These are phyloP conservation scores for Ocimum tenuiflorum DNA, from an alignment of 257 asterid genomes.

Conservation along the genomic window DNA sequence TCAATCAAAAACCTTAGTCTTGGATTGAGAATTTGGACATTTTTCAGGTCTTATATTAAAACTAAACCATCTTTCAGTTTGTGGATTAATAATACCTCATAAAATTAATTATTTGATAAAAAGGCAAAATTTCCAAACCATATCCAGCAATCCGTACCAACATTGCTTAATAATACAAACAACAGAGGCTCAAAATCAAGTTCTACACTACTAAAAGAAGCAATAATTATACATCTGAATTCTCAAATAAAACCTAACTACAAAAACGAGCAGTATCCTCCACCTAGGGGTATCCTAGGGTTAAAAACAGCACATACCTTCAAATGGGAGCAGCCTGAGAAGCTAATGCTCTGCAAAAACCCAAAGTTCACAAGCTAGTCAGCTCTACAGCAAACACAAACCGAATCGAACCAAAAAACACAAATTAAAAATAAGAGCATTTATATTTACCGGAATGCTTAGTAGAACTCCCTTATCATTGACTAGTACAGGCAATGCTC, in stretches of 20 bases:
- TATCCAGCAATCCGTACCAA: no score
- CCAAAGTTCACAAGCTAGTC: background rate
- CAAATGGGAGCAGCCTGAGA: slow-evolving; percentile 55
- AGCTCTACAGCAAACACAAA: background rate
- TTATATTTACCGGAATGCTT: slow-evolving; percentile 56
- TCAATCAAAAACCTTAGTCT: no score
- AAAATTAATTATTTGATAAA: no score
- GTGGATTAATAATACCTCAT: no score
- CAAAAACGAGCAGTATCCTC: slow-evolving; percentile 58
- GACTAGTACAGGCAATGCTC: slow-evolving; percentile 72
- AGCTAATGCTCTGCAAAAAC: slow-evolving; percentile 54
- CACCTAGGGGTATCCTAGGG: slow-evolving; percentile 70
- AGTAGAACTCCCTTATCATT: slow-evolving; percentile 54
- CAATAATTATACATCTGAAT: no score
- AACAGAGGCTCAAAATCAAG: no score
- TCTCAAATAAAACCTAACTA: background rate
- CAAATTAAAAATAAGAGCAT: slow-evolving; percentile 1
- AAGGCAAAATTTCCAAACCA: no score
- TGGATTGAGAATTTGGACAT: no score
- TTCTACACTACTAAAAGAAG: no score
- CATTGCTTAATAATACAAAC: no score
- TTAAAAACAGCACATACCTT: slow-evolving; percentile 43
- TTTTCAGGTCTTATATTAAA: no score
- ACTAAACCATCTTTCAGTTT: no score
- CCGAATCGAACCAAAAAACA: background rate